Evolutionary conservation across 2,329 filamentous ascomycete species (phyloP).

Genomic region (Trichophyton equinum): DNA sequence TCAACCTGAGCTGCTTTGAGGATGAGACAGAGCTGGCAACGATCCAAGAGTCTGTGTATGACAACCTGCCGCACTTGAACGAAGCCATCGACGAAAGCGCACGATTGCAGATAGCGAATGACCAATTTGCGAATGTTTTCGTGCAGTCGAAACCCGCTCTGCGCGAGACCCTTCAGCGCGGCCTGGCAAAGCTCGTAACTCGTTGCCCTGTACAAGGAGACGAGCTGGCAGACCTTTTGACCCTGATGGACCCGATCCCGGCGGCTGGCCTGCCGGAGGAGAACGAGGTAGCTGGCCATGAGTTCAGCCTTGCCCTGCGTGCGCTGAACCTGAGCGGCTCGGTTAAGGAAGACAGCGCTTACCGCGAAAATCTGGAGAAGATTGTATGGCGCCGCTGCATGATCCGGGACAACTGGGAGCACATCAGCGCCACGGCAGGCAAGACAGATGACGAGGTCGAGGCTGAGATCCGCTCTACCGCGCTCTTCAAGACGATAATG

Average conservation of each 20-base stretch:
- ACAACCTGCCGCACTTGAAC: conserved; percentile 56
- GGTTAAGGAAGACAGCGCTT: conserved; percentile 42
- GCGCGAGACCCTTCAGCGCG: conserved; percentile 57
- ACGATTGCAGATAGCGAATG: conserved; percentile 62
- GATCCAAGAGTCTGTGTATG: conserved; percentile 68
- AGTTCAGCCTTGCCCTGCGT: conserved; percentile 65
- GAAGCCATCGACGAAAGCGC: conserved; percentile 68
- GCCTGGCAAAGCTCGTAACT: conserved; percentile 55
- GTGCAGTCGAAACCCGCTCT: conserved; percentile 52
- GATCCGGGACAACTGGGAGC: conserved; percentile 71
- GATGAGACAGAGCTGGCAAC: conserved; percentile 55
- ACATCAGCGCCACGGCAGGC: conserved; percentile 62
- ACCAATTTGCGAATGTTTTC: conserved; percentile 46
- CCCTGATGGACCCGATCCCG: conserved; percentile 52
- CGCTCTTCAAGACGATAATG: conserved; percentile 54
- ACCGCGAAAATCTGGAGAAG: conserved; percentile 43
- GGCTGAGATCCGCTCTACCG: conserved; percentile 50
- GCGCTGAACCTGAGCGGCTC: conserved; percentile 39
- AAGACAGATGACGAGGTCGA: conserved; percentile 59
- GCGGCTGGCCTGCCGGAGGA: conserved; percentile 34
- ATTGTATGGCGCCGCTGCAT: conserved; percentile 84
- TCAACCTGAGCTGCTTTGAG: conserved; percentile 44
- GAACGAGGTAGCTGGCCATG: conserved; percentile 39
- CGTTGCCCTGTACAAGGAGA: conserved; percentile 53
- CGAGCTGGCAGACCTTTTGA: conserved; percentile 53